These are phyloP conservation scores for Tilletiopsis washingtonensis DNA, from an alignment of 1,284 basidiomycete genomes.

Conservation along the genomic window DNA sequence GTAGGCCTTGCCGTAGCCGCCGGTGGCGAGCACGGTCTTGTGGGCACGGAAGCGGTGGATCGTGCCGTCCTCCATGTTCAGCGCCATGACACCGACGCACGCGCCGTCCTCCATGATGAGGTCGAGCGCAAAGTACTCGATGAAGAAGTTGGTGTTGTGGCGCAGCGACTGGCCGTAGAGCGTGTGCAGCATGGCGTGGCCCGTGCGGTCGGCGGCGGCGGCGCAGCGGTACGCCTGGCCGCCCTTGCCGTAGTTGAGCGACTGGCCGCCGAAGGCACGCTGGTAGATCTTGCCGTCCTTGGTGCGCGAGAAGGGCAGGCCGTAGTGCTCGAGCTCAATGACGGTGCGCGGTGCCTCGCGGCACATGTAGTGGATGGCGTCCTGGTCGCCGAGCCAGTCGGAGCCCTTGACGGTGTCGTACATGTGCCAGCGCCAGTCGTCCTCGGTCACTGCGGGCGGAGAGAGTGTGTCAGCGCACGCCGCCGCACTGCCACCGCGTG, in stretches of 20 bases:
- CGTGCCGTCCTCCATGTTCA: conserved; percentile 99
- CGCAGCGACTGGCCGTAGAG: conserved; percentile 97
- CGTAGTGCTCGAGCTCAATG: conserved; percentile 94
- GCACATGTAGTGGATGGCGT: conserved; percentile 99
- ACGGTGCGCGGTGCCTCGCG: conserved; percentile 89
- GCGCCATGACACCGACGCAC: conserved; percentile 96
- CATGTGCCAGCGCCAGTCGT: conserved; percentile 99
- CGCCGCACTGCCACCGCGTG: conserved; percentile 53
- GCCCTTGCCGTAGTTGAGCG: conserved; percentile 92
- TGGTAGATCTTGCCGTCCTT: conserved; percentile 99
- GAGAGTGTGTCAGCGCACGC: conserved; percentile 93
- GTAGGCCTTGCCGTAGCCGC: conserved; percentile 96
- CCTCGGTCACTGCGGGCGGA: conserved; percentile 37
- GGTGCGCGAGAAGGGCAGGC: conserved; percentile 96
- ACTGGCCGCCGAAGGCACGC: conserved; percentile 98
- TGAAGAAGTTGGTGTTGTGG: conserved; percentile 99
- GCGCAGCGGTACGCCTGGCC: conserved; percentile 99
- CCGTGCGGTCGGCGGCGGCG: conserved; percentile 96
- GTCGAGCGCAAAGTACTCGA: conserved; percentile 94
- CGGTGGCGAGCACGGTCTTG: conserved; percentile 96
- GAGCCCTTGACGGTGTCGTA: conserved; percentile 99
- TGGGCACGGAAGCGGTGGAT: conserved; percentile 96
- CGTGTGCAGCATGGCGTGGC: conserved; percentile 95
- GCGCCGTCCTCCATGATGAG: conserved; percentile 98
- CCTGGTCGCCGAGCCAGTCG: conserved; percentile 99